These are phyloP conservation scores for Neoboletus brunneissimus DNA, from an alignment of 768 basidiomycete species.

Conservation along the genomic window DNA sequence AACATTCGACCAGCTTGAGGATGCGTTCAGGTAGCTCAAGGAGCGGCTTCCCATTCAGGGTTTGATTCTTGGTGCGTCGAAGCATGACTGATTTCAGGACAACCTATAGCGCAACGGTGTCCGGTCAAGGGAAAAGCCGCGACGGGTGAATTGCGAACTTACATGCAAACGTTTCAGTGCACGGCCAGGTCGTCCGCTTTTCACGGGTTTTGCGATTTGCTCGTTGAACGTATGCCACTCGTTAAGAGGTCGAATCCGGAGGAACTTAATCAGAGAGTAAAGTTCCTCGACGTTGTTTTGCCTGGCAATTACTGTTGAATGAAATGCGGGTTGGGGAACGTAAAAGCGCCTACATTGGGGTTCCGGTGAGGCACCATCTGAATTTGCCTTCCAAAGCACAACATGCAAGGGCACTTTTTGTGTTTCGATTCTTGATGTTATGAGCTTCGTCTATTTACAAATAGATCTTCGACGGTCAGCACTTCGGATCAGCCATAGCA, in stretches of 20 bases:
- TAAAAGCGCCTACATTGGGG: slow-evolving; percentile 53
- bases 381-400: slow-evolving; percentile 74
- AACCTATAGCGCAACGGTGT: slow-evolving; percentile 41
- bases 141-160: slow-evolving; percentile 3
- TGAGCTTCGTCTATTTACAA: slow-evolving; percentile 79
- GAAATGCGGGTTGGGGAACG: neutral
- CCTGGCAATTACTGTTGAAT: slow-evolving; percentile 33
- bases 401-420: slow-evolving; percentile 76
- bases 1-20: slow-evolving; percentile 70
- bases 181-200: slow-evolving; percentile 53
- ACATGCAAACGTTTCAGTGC: slow-evolving; percentile 88
- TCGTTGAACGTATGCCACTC: slow-evolving; percentile 77
- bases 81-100: slow-evolving; percentile 88
- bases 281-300: slow-evolving; percentile 92
- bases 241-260: slow-evolving; percentile 78
- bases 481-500: neutral
- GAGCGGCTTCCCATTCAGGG: slow-evolving; percentile 75
- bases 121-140: neutral
- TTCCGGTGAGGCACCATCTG: slow-evolving; percentile 88
- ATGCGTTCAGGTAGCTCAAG: slow-evolving; percentile 75
- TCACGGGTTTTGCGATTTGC: slow-evolving; percentile 78
- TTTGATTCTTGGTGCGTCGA: slow-evolving; percentile 73
- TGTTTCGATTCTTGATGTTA: slow-evolving; percentile 85
- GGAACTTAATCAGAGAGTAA: slow-evolving; percentile 85
- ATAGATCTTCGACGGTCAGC: neutral